Conservation (phyloP, 768 basidiomycete species). For the Pisolithus sp. region DNA sequence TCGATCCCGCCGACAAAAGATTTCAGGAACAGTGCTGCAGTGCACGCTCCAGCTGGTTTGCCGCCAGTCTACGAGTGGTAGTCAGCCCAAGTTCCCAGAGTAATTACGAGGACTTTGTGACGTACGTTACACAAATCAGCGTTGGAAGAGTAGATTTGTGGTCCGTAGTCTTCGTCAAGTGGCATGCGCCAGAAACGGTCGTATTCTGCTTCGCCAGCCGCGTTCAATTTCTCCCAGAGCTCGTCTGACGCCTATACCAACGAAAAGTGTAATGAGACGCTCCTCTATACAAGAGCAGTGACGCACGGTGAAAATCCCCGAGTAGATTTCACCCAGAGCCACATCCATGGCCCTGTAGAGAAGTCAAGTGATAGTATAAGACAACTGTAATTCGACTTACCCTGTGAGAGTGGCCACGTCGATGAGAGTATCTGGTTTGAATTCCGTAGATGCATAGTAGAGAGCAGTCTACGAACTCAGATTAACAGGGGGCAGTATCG, state of each 20-base stretch:
- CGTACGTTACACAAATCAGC: constrained; percentile 69
- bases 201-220: constrained; percentile 66
- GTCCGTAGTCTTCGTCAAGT: constrained; percentile 72
- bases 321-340: constrained; percentile 69
- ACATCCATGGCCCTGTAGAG: constrained; percentile 55
- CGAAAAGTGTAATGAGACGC: background rate
- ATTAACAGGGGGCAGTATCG: background rate
- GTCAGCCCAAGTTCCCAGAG: background rate
- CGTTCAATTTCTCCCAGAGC: constrained; percentile 65
- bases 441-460: constrained; percentile 72
- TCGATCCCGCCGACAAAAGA: constrained; percentile 74
- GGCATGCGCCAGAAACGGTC: constrained; percentile 92
- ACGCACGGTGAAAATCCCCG: constrained; percentile 73
- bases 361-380: background rate
- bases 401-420: constrained; percentile 87
- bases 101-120: background rate
- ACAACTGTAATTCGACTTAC: constrained; percentile 28
- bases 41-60: constrained; percentile 62
- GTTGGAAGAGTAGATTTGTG: constrained; percentile 71
- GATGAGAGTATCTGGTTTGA: constrained; percentile 75
- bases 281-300: background rate
- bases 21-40: constrained; percentile 85
- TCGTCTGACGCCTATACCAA: constrained; percentile 55
- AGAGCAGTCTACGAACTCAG: constrained; percentile 55
- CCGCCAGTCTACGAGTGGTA: constrained; percentile 53